Base-by-base conservation (phyloP, 305 asterid genomes). In the Fraxinus dipetala region DNA sequence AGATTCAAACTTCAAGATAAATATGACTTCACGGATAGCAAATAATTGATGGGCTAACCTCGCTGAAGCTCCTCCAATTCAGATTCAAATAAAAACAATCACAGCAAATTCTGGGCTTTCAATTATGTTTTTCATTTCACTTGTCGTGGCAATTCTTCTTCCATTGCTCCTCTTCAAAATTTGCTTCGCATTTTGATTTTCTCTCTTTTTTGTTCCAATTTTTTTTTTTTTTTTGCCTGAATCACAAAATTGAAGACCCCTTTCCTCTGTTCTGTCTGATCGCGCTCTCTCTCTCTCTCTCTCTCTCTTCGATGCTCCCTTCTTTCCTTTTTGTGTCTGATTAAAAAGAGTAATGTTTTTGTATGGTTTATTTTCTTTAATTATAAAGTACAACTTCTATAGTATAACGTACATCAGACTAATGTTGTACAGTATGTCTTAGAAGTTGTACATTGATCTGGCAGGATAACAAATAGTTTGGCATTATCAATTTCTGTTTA, bases 221-320 rank as follows among this genome's bases (percentile, higher is more conserved):
- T 72, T 80, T 34, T 43, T 40, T 16, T 51, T 43, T 40, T 16
- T 51, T 48, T 16, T 32, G 3, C 5, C 24, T 28, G 89, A 92
- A 89, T 85, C 85, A 82, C 28, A 77, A 85, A 81, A 76, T 56
- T 43, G 89, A 87, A 87, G 88, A 89, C 89, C 87, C 87, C 85
- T 87, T 79, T 75, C 54, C 81, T 75, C 84, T 48, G 83, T 81
- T 74, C 76, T 40, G 79, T 80, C 78, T 76, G 69, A 51, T 51
- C 80, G 70, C 80, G 26, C 72, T n/a, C 43, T 30, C 75, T 67
- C 34, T 63, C 34, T 65, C 69, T 22, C 72, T n/a, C 43, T 30
- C 75, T 67, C 75, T 11, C 72, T 56, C 80, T 56, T 18, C 73
- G 80, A 77, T 83, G 78, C 84, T 84, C 81, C 75, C 81, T 65